Evolutionary conservation across 805 yeast species (phyloP), one percentile per base, ranked within the genome.

Genomic region (Blastobotrys americana): DNA sequence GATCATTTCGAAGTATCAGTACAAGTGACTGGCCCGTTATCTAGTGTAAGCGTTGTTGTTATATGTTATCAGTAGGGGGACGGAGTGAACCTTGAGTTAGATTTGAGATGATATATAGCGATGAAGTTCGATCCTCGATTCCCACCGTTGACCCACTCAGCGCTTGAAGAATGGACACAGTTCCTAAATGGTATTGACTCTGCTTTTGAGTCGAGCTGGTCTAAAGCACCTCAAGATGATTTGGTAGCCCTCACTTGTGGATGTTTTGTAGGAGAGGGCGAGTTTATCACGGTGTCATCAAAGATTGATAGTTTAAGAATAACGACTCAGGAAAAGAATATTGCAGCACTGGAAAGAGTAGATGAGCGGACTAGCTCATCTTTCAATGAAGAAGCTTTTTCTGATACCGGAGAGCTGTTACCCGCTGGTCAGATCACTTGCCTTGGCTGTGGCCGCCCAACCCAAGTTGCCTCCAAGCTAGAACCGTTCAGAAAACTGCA

Each of bases 201-300:
- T 23, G 44, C 43, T 15, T 43, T 50, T 19, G 42, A 21, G 10
- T 38, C 25, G 13, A 10, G 31, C 20, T 13, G 19, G 36, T 19
- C 42, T 8, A 42, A 39, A n/a, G 5, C 37, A n/a, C 17, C 37
- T n/a, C 35, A 21, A 21, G 31, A 25, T 10, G 51, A 51, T 36
- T 42, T 42, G 10, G 38, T 37, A 18, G 39, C 42, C 9, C 38
- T 49, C 20, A n/a, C 47, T 8, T 51, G 55, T 34, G 55, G 55
- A 15, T 52, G 55, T 37, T 34, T 48, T 15, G 43, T 49, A 9
- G 43, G 50, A n/a, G 54, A 46, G 34, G 25, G 28, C 5, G 33
- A 15, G 10, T 21, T 39, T 20, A n/a, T 15, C 17, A 41, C 8
- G 4, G 19, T n/a, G 27, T 18, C 8, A 41, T 8, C 31, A 8